A percentile compares a stretch with the other conserved stretches of the same genome.
phyloP scores from a whole-genome alignment of 2,329 filamentous ascomycete species.

The Scytalidium sp. region DNA sequence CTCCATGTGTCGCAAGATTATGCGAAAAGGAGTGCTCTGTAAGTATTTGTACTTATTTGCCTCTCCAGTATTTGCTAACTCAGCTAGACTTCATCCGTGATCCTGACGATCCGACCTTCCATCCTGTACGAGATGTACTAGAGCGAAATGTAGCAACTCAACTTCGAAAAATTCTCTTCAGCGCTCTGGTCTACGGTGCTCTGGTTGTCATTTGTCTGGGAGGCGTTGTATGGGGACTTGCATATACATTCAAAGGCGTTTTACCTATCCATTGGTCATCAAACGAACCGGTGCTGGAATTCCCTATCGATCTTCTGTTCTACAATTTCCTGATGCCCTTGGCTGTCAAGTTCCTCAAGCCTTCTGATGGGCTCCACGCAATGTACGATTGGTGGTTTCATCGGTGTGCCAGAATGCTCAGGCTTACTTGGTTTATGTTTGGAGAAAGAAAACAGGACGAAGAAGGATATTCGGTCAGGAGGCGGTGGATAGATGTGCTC shows the following conservation, averaged over 20 bases:
- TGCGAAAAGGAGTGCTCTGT: conserved; percentile 92
- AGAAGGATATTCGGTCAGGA: conserved; percentile 65
- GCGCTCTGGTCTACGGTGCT: conserved; percentile 90
- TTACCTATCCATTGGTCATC: conserved; percentile 93
- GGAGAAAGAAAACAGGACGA: conserved; percentile 79
- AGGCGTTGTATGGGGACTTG: conserved; percentile 91
- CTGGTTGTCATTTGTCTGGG: conserved; percentile 91
- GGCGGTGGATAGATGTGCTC: conserved; percentile 57
- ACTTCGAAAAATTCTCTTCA: conserved; percentile 93
- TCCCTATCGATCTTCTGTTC: conserved; percentile 89
- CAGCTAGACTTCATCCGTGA: conserved; percentile 86
- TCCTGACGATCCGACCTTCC: conserved; percentile 96
- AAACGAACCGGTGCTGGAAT: conserved; percentile 88
- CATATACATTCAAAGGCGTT: conserved; percentile 63
- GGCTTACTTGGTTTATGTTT: conserved; percentile 91
- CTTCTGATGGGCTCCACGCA: conserved; percentile 76
- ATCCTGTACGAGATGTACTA: conserved; percentile 93
- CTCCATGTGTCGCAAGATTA: conserved; percentile 97
- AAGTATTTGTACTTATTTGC: conserved; percentile 35
- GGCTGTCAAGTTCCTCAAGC: conserved; percentile 78
- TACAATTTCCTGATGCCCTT: conserved; percentile 96
- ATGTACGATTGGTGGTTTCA: conserved; percentile 98
- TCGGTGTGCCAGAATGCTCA: conserved; percentile 73
- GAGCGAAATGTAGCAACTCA: conserved; percentile 91
- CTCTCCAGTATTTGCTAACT: conserved; percentile 25